These are phyloP conservation scores for Colletotrichum tropicale DNA, from an alignment of 2,329 filamentous ascomycete genomes.

Conservation along the genomic window DNA sequence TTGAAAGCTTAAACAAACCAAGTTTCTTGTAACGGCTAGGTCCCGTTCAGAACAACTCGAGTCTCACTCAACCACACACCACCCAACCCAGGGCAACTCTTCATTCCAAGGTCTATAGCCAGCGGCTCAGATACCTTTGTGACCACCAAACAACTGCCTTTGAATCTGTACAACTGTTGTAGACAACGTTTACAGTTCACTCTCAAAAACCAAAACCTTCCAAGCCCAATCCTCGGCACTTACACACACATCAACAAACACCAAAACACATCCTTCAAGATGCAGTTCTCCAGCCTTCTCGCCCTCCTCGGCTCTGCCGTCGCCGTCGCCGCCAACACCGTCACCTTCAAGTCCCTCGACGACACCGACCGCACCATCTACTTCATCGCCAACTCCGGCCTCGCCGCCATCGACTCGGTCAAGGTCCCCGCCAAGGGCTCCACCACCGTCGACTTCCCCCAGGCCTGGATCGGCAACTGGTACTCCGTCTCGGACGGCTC, in stretches of 20 bases:
- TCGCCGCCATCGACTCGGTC: slow-evolving; percentile 38
- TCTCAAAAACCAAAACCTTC: slow-evolving; percentile 4
- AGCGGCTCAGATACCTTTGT: slow-evolving; percentile 6
- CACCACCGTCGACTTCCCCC: slow-evolving; percentile 46
- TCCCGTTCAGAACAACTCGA: slow-evolving; percentile 12
- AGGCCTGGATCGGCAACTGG: slow-evolving; percentile 54
- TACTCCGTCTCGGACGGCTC: slow-evolving; percentile 52
- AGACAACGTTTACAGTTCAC: slow-evolving; percentile 9
- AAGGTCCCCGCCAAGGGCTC: slow-evolving; percentile 41
- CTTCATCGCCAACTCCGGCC: slow-evolving; percentile 52
- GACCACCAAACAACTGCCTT: background rate
- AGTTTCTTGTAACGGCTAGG: background rate
- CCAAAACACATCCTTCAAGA: slow-evolving; percentile 40
- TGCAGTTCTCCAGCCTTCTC: slow-evolving; percentile 57
- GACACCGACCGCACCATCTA: slow-evolving; percentile 50
- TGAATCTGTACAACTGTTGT: slow-evolving; percentile 14
- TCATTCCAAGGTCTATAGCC: slow-evolving; percentile 3
- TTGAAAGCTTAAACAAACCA: slow-evolving; percentile 8
- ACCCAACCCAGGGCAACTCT: slow-evolving; percentile 1
- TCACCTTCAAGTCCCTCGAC: slow-evolving; percentile 67
- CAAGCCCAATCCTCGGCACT: slow-evolving; percentile 20
- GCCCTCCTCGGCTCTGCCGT: slow-evolving; percentile 44
- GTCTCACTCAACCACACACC: background rate
- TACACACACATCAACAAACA: background rate
- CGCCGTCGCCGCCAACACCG: slow-evolving; percentile 46